phyloP scores from a whole-genome alignment of 2,329 filamentous ascomycete genomes.

The Colletotrichum phormii region DNA sequence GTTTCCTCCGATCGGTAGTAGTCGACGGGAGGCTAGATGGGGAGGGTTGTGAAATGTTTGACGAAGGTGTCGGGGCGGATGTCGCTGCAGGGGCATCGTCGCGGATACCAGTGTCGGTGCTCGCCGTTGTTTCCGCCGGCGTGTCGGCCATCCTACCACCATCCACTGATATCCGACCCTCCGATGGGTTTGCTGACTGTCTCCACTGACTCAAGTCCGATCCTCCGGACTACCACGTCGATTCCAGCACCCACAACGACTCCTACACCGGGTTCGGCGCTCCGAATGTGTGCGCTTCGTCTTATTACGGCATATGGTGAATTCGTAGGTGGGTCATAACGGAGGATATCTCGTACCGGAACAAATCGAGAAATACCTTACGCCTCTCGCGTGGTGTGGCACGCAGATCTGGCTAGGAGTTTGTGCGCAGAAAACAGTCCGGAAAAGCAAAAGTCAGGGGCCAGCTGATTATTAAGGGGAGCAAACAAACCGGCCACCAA shows the following conservation, averaged over 20 bases:
- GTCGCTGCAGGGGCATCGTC: neutral
- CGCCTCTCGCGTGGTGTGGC: neutral
- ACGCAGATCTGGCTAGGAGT: slow-evolving; percentile 3
- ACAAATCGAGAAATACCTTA: neutral
- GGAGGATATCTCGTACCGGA: neutral
- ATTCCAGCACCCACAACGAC: slow-evolving; percentile 2
- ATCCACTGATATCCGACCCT: slow-evolving; percentile 23
- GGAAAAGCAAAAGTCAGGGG: slow-evolving; percentile 19
- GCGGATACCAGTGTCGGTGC: neutral
- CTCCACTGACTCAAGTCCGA: slow-evolving; percentile 32
- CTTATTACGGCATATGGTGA: neutral
- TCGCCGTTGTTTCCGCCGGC: neutral
- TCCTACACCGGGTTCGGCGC: neutral
- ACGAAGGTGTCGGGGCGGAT: slow-evolving; percentile 15
- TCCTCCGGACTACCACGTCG: slow-evolving; percentile 13
- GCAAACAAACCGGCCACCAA: neutral
- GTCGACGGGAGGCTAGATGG: neutral
- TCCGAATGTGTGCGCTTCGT: neutral
- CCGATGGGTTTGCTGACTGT: slow-evolving; percentile 23
- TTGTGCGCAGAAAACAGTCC: neutral
- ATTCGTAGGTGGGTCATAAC: neutral
- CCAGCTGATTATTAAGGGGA: slow-evolving; percentile 9
- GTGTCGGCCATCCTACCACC: slow-evolving; percentile 29
- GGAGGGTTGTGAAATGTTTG: slow-evolving; percentile 12
- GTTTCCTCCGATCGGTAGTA: slow-evolving; percentile 10